Evolutionary conservation across 2,329 filamentous ascomycete species (phyloP), one percentile per base, ranked within the genome.

Genomic region (Kalmusia sp.): DNA sequence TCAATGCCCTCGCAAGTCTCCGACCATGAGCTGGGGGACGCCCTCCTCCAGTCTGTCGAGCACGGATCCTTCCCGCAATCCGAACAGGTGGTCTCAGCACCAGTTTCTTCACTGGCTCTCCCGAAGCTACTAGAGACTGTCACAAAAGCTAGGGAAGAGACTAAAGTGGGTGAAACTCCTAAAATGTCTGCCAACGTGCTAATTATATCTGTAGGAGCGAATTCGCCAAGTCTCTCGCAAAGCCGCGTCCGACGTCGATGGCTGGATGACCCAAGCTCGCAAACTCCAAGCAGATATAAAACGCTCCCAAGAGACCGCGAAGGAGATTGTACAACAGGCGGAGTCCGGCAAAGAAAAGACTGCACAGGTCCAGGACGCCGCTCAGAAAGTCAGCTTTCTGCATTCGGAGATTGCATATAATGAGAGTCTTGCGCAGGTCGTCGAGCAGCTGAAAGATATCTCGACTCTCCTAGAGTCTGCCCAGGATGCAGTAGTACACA

Each of bases 191-290:
- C 4, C 33, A 5, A 17, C 28, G 39, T 19, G 50, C 55, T 63
- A 33, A 63, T 15, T 17, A 7, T 39, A 9, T 46, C 24, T 8
- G 38, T 49, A 48, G 87, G 76, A 82, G 54, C 87, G 96, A 64
- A 89, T 98, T 53, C 88, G 87, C 59, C 74, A 79, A 19, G 85
- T 95, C 57, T 96, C 93, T 74, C 84, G 87, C 68, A 87, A 92
- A 61, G 89, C 87, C 15, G 89, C 88, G 51, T 84, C 87, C 33
- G 89, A 96, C 66, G 89, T 96, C 45, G 89, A 92, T 68, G 84
- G 87, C 46, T 98, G 93, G 93, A 90, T 96, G 51, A 78, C 82
- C 46, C 91, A 95, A 72, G 92, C 93, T 41, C 91, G 91, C 74
- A 86, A 88, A 47, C 84, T 97, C 6, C 91, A 96, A 72, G 84